These are phyloP conservation scores for Graphium sp. DNA, from an alignment of 2,329 filamentous ascomycete genomes.

Conservation along the genomic window DNA sequence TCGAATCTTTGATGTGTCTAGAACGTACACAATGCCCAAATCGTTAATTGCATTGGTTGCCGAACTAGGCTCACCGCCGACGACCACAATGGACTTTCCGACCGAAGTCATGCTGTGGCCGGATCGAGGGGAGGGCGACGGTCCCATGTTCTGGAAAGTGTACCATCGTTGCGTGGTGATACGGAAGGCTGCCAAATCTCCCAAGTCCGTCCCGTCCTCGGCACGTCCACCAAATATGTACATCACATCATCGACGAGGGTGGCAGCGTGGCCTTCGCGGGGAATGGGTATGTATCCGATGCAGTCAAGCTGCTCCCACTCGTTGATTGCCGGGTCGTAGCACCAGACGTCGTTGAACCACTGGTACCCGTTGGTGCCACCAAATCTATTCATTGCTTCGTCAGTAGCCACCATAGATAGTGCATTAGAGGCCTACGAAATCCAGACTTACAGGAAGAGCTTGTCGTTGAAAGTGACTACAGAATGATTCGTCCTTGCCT, in stretches of 20 bases:
- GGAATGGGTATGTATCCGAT: constrained; percentile 94
- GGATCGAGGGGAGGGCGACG: constrained; percentile 80
- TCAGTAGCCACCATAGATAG: constrained; percentile 3
- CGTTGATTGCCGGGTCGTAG: constrained; percentile 70
- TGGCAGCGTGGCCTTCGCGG: constrained; percentile 84
- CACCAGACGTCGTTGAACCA: constrained; percentile 99
- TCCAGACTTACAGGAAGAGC: constrained; percentile 62
- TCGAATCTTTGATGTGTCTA: constrained; percentile 91
- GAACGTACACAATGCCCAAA: constrained; percentile 72
- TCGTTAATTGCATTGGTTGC: constrained; percentile 67
- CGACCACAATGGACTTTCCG: constrained; percentile 78
- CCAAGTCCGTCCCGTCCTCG: constrained; percentile 80
- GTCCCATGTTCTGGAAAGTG: constrained; percentile 99
- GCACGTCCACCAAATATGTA: constrained; percentile 96
- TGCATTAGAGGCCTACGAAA: not conserved
- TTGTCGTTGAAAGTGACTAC: constrained; percentile 85
- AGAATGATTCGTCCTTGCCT: constrained; percentile 86
- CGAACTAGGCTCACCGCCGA: constrained; percentile 89
- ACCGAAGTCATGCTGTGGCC: constrained; percentile 97
- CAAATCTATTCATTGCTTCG: constrained; percentile 49
- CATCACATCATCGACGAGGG: constrained; percentile 94
- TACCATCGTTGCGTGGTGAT: constrained; percentile 83
- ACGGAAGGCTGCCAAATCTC: constrained; percentile 70
- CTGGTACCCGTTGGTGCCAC: constrained; percentile 83
- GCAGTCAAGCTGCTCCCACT: constrained; percentile 81